Conservation (phyloP, 306 rosid genomes). For the Medicago ruthenica region DNA sequence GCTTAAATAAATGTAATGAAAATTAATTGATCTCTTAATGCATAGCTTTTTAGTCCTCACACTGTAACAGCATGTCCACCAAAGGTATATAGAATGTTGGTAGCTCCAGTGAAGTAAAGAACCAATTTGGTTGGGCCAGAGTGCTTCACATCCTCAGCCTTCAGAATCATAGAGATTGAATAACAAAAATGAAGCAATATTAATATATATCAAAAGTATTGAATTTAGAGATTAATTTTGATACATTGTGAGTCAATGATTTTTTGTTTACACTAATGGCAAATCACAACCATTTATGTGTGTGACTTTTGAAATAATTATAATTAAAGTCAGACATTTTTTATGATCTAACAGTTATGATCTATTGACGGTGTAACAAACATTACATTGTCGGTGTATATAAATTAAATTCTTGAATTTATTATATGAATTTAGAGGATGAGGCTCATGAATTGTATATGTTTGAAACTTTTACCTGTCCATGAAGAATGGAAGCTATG, state of each 20-base stretch:
- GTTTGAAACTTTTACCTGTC: slow-evolving; percentile 63
- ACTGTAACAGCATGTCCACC: slow-evolving; percentile 99
- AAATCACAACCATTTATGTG: not conserved
- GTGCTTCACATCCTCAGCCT: slow-evolving; percentile 95
- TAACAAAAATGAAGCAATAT: no score
- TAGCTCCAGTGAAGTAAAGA: slow-evolving; percentile 96
- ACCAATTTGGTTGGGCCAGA: slow-evolving; percentile 89
- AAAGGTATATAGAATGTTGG: slow-evolving; percentile 96
- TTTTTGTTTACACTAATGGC: no score
- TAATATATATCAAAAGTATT: no score
- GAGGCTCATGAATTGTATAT: not conserved
- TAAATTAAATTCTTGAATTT: not conserved
- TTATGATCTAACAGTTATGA: not conserved
- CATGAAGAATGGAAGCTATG: slow-evolving; percentile 88
- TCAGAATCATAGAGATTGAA: slow-evolving; percentile 11
- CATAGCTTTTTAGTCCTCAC: slow-evolving; percentile 54
- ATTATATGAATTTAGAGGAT: not conserved
- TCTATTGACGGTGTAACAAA: not conserved
- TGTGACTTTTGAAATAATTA: not conserved
- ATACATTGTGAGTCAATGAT: not conserved
- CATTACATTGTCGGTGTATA: not conserved
- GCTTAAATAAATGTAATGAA: not conserved
- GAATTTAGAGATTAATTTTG: no score
- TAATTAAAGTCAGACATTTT: no score
- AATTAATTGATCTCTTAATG: not conserved